Evolutionary conservation across 2,329 filamentous ascomycete genomes (phyloP), one percentile per base, ranked within the genome.

Genomic region (Incumbomyces lentus): DNA sequence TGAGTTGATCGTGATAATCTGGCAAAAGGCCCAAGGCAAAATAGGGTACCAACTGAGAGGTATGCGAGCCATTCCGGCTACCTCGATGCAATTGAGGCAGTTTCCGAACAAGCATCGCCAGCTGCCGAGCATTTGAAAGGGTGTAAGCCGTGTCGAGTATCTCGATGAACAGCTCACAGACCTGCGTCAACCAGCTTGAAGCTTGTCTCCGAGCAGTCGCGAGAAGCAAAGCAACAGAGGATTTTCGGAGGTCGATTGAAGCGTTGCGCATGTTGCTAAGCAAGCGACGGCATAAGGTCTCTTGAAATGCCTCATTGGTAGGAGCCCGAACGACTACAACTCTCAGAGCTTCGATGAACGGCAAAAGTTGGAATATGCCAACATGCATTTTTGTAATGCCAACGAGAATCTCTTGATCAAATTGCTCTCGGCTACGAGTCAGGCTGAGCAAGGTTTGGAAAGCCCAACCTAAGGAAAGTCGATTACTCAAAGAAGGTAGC

Each of bases 1-100:
- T 95, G 5, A 93, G 72, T 31, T 87, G 87, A 1, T 88, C 78
- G 53, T 95, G 73, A 55, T 84, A 86, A 40, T 94, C 80, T 1
- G 89, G 92, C 49, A 96, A 74, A 64, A 95, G 76, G 40, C 92
- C 92, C 57, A 95, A 95, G 57, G 87, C 81, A 58, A 89, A 96
- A 0, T 78, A 74, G 0, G 89, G 85, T 26, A 96, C 75, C 6
- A 87, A 79, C 56, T 76, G 74, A 49, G 76, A 72, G 53, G 93
- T 67, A 78, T 82, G 85, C 1, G 76, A 76, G 32, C 76, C 72
- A 2, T 75, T 67, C 34, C 71, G 68, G 8, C 82, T 60, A 18
- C 75, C 70, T 5, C 74, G 66, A 60, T 92, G 94, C 16, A 72
- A 62, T 13, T 73, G 66, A 2, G 74, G 82, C 36, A 95, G 73